A percentile compares a stretch with the other conserved stretches of the same genome.
Evolutionary conservation across 1,284 basidiomycete genomes (phyloP).

Genomic region (Fistulinella staudtii): DNA sequence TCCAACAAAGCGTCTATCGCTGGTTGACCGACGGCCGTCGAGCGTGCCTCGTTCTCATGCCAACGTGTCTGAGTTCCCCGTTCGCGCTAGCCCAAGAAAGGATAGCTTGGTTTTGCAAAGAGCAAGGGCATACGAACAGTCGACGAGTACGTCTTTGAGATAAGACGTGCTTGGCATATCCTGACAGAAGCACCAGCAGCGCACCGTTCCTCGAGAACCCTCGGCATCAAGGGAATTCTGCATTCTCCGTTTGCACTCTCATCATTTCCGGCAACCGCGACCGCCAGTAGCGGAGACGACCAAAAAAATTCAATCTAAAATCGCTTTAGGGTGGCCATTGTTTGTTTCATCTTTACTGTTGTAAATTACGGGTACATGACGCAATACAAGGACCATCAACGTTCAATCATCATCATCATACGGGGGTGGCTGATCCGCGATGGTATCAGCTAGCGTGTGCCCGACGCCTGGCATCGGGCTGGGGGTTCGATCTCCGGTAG

Average conservation of each 20-base stretch:
- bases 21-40: constrained; percentile 15
- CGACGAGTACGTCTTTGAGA: constrained; percentile 19
- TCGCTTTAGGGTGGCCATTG: too few relatives aligned
- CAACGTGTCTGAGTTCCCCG: constrained; percentile 15
- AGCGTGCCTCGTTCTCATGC: too few relatives aligned
- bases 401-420: constrained; percentile 16
- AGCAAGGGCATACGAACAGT: constrained; percentile 38
- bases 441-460: constrained; percentile 14
- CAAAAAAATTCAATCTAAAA: too few relatives aligned
- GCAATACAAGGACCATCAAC: not conserved
- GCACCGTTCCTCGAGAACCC: too few relatives aligned
- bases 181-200: too few relatives aligned
- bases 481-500: not conserved
- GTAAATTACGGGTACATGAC: constrained; percentile 2
- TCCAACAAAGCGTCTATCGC: constrained; percentile 10
- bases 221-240: too few relatives aligned
- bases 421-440: constrained; percentile 22
- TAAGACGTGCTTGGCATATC: not conserved
- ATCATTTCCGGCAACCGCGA: too few relatives aligned
- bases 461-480: constrained; percentile 23
- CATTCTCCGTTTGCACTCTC: too few relatives aligned
- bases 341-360: not conserved
- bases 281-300: too few relatives aligned
- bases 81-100: constrained; percentile 25
- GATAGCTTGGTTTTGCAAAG: constrained; percentile 52